These are phyloP conservation scores for Bullera alba DNA, from an alignment of 768 basidiomycete species.

Conservation along the genomic window DNA sequence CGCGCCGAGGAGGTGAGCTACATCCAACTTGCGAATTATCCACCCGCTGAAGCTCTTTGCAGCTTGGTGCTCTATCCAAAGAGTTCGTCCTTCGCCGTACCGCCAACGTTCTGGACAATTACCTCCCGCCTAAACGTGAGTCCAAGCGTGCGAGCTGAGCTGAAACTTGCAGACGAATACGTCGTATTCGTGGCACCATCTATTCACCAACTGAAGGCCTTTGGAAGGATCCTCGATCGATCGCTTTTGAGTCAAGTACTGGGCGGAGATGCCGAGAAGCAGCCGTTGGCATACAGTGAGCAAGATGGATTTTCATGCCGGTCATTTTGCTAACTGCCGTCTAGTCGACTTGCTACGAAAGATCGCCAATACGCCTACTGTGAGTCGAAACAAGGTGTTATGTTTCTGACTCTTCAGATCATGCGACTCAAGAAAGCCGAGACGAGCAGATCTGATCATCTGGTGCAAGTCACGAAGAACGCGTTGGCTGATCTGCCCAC, in stretches of 20 bases:
- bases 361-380: slow-evolving; percentile 84
- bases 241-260: slow-evolving; percentile 64
- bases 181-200: slow-evolving; percentile 95
- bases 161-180: slow-evolving; percentile 70
- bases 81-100: slow-evolving; percentile 89
- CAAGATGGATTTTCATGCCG: background rate
- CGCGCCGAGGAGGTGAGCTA: slow-evolving; percentile 63
- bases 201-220: slow-evolving; percentile 69
- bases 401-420: slow-evolving; percentile 6
- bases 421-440: slow-evolving; percentile 54
- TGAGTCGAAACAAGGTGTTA: slow-evolving; percentile 44
- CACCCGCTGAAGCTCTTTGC: too few species aligned
- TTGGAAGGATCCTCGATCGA: slow-evolving; percentile 65
- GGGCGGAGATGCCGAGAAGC: slow-evolving; percentile 59
- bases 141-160: background rate
- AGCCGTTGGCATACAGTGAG: slow-evolving; percentile 44
- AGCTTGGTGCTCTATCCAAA: slow-evolving; percentile 68
- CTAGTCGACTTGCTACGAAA: slow-evolving; percentile 67
- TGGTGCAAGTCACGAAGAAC: slow-evolving; percentile 15
- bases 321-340: background rate
- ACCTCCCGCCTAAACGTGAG: slow-evolving; percentile 86
- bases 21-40: background rate
- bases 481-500: slow-evolving; percentile 37
- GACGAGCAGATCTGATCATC: slow-evolving; percentile 52
- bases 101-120: slow-evolving; percentile 69